Base-by-base conservation (phyloP, 1,284 basidiomycete species). In the Boletus albobrunnescens region DNA sequence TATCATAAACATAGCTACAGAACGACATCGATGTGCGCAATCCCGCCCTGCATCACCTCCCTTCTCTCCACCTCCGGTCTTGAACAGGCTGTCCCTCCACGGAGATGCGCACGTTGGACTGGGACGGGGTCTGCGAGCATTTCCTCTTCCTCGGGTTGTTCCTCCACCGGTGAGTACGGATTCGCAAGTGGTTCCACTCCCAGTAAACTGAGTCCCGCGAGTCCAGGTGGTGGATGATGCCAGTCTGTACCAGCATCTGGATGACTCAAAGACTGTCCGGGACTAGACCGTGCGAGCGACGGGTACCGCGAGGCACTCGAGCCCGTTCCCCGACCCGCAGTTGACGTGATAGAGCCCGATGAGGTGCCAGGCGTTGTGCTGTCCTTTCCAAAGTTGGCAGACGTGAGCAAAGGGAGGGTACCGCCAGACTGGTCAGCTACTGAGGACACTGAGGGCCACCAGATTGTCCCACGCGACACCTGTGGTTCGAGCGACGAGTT, bases 231-330 rank as follows among this genome's bases (percentile, higher is more conserved):
- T 3, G 38, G 53, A 41, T 57, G 47, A 17, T 42, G 50, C 65
- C 65, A 68, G 38, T 67, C 60, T 3, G 49, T 47, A 10, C 17
- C 48, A 16, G n/a, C 26, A 12, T 6, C n/a, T n/a, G n/a, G n/a
- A n/a, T n/a, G n/a, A n/a, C n/a, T 44, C 9, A 43, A 51, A n/a
- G 62, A 46, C 26, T n/a, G 38, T 11, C 30, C 43, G 2, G 44
- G 6, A n/a, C 49, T 65, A 4, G 61, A 66, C 7, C 37, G 3
- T 13, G 62, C 46, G 4, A 67, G 48, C 3, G 61, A 64, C 5
- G 61, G 61, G 41, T 67, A 64, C 8, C 65, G 64, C 3, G 61
- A 67, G 3, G 46, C 47, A 3, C 53, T 61, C 11, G 61, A 54
- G 5, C 26, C 11, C 26, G 61, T 56, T 22, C 46, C 47, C 36